Conservation (phyloP, 257 asterid species). For the Penstemon barbatus region DNA sequence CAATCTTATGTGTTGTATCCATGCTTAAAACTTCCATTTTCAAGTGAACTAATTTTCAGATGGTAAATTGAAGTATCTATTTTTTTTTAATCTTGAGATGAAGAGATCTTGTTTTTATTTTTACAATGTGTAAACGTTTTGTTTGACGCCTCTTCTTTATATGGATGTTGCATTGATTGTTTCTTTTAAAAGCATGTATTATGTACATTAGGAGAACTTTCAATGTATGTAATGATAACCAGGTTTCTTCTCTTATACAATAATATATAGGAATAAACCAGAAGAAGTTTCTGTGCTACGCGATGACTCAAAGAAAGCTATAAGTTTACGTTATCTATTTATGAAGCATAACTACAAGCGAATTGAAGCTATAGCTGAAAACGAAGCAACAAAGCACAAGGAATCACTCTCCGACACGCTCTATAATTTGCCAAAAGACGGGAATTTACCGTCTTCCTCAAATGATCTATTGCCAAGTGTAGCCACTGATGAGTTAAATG, state of each 20-base stretch:
- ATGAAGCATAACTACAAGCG: slow-evolving; percentile 14
- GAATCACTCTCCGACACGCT: slow-evolving; percentile 23
- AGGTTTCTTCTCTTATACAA: slow-evolving; percentile 31
- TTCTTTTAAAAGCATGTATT: neutral
- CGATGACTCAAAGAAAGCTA: slow-evolving; percentile 10
- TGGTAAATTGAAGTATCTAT: neutral
- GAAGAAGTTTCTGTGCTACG: slow-evolving; percentile 18
- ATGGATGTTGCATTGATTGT: slow-evolving; percentile 20
- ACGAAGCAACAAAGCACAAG: slow-evolving; percentile 17
- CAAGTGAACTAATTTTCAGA: slow-evolving; percentile 9
- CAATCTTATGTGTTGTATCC: neutral
- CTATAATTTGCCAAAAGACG: slow-evolving; percentile 7
- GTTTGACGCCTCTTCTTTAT: neutral
- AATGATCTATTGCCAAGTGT: slow-evolving; percentile 16
- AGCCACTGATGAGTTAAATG: slow-evolving; percentile 20
- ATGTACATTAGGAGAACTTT: neutral
- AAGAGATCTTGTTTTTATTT: slow-evolving; percentile 9
- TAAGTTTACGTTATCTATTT: slow-evolving; percentile 25
- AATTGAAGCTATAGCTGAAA: slow-evolving; percentile 24
- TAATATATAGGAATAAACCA: slow-evolving; percentile 29
- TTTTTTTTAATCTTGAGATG: neutral
- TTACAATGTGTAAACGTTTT: slow-evolving; percentile 2
- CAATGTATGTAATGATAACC: slow-evolving; percentile 36
- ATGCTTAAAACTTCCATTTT: neutral
- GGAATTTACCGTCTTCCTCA: slow-evolving; percentile 8